Percentiles rank a stretch among this genome's conserved stretches.
Conservation (phyloP, 2,329 filamentous ascomycete species). For the Remersonia thermophila region DNA sequence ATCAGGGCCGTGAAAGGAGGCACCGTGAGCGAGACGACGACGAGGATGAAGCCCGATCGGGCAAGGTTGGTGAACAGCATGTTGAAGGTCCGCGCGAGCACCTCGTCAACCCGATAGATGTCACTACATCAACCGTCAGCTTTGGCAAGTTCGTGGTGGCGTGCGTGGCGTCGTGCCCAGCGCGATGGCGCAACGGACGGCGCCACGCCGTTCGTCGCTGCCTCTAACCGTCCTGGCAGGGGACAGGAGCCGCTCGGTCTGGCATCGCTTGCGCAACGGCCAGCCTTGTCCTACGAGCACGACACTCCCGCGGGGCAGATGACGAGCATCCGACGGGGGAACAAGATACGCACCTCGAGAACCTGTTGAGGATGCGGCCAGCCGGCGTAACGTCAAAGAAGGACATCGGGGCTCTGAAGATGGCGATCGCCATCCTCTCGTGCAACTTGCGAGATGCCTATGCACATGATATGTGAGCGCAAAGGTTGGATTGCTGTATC, state of each 20-base stretch:
- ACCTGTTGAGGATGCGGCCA: slow-evolving; percentile 91
- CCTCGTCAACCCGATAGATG: slow-evolving; percentile 76
- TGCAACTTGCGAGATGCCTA: slow-evolving; percentile 90
- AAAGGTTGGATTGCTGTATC: not conserved
- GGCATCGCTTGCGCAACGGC: not conserved
- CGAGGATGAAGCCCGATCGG: slow-evolving; percentile 69
- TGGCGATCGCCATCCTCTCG: slow-evolving; percentile 92
- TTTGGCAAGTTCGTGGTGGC: slow-evolving; percentile 5
- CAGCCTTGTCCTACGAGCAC: slow-evolving; percentile 6
- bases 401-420: slow-evolving; percentile 95
- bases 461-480: slow-evolving; percentile 11
- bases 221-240: no score
- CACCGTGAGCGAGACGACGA: slow-evolving; percentile 69
- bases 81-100: slow-evolving; percentile 92
- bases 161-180: no score
- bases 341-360: slow-evolving; percentile 58
- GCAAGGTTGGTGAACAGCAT: slow-evolving; percentile 78
- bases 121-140: slow-evolving; percentile 40
- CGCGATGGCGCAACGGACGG: no score
- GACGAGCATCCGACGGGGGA: not conserved
- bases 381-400: slow-evolving; percentile 97
- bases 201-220: no score
- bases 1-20: slow-evolving; percentile 73
- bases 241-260: slow-evolving; percentile 9
- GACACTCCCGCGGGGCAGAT: not conserved